Conservation (phyloP, 1,139 yeast species). For the Suhomyces atakaporum region DNA sequence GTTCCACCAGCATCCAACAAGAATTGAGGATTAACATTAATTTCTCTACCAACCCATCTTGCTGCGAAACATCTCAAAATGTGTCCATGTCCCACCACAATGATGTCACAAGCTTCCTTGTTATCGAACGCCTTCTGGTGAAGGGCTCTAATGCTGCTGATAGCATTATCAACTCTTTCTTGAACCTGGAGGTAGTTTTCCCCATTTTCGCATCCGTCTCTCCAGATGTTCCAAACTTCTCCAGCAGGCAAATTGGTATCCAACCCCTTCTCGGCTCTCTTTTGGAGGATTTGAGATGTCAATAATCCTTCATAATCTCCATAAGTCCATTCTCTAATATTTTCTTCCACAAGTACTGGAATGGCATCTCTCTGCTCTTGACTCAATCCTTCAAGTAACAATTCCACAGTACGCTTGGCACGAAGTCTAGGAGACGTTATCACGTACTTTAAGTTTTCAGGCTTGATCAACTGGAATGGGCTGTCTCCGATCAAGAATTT, state of each 20-base stretch:
- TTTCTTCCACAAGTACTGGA: conserved; percentile 58
- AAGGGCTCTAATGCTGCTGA: conserved; percentile 58
- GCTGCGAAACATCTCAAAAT: conserved; percentile 86
- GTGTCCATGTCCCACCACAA: conserved; percentile 92
- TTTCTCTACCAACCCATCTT: conserved; percentile 71
- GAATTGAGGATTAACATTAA: conserved; percentile 71
- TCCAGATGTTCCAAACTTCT: conserved; percentile 79
- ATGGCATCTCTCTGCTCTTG: conserved; percentile 48
- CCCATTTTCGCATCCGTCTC: conserved; percentile 91
- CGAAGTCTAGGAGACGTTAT: conserved; percentile 80
- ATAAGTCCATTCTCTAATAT: conserved; percentile 90
- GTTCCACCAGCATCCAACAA: conserved; percentile 94
- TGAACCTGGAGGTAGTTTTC: conserved; percentile 69
- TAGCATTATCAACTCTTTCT: conserved; percentile 67
- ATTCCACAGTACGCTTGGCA: conserved; percentile 71
- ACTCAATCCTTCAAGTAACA: conserved; percentile 52
- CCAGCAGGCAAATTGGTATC: conserved; percentile 33
- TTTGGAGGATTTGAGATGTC: conserved; percentile 63
- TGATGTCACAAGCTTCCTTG: conserved; percentile 63
- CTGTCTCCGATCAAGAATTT: conserved; percentile 59
- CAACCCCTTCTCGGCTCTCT: conserved; percentile 64
- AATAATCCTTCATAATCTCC: conserved; percentile 90
- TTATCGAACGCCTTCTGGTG: conserved; percentile 62
- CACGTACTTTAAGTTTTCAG: conserved; percentile 60
- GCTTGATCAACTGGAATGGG: conserved; percentile 60